Base-by-base conservation (phyloP, 306 rosid species). In the Dalbergia cultrata region DNA sequence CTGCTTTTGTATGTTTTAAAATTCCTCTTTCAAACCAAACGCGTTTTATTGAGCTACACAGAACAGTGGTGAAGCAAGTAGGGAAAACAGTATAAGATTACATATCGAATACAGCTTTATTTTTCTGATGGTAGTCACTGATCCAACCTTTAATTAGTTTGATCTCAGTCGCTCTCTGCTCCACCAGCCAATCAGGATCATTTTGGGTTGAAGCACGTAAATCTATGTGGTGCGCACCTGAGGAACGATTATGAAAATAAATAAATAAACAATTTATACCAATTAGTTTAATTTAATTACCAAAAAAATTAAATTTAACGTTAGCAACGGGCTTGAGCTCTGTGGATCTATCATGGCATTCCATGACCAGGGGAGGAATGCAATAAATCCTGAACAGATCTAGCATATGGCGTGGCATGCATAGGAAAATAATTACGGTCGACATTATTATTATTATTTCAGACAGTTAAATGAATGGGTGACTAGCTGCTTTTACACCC, bases 221-320 rank as follows among this genome's bases (percentile, higher is more conserved):
- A 85, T 94, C 98, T 74, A 90, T 52, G 85, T 90, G 97, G 85
- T 90, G 97, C 0, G 96, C 96, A 67, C 98, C 97, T 92, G 84
- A 64, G 17, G 33, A 74, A 66, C 19, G 54, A 75, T 21, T 33
- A 49, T 44, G 7, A 63, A 64, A 59, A 79, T 31, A 5, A 39
- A 59, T 22, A 16, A 26, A 26, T 26, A 26, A 26, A 26, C 31
- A 10, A 78, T 7, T 72, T 68, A 66, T 41, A 21, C n/a, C 19
- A 7, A 44, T 41, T 62, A 70, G 5, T 37, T 26, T 26, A 26
- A 26, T 26, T 26, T 26, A 26, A 26, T 26, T 26, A 26, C 31
- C 31, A 26, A 26, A 26, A 26, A 26, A 26, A 26, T 26, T 26
- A 1, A 26, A 26, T 26, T 37, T 37, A 5, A 65, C 19, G 21